Evolutionary conservation across 2,329 filamentous ascomycete species (phyloP).

Genomic region (Cercospora brassicicola): DNA sequence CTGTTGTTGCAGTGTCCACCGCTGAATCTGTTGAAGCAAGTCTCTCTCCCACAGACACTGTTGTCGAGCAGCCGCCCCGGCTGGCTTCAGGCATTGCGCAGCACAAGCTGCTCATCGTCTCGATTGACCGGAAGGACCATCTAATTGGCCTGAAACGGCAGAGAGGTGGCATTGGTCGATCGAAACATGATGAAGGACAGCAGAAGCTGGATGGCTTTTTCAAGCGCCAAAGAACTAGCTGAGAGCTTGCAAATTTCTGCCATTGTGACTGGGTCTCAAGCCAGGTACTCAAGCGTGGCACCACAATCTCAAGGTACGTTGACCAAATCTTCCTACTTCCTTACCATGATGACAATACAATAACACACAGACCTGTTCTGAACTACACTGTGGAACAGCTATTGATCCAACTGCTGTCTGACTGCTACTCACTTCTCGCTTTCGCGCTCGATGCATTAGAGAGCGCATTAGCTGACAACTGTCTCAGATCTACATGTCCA

Average conservation of each 20-base stretch:
- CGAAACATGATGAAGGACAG: conserved; percentile 72
- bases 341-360: conserved; percentile 35
- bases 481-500: neutral
- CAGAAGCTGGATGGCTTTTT: conserved; percentile 78
- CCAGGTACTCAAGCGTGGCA: neutral
- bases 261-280: neutral
- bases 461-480: neutral
- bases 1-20: neutral
- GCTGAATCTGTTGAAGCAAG: conserved; percentile 12
- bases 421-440: conserved; percentile 11
- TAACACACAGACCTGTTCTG: conserved; percentile 39
- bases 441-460: neutral
- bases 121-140: conserved; percentile 70
- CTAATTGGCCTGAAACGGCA: conserved; percentile 74
- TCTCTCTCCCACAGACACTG: conserved; percentile 17
- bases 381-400: conserved; percentile 35
- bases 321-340: neutral
- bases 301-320: conserved; percentile 19
- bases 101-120: conserved; percentile 49
- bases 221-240: conserved; percentile 40
- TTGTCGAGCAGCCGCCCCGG: neutral
- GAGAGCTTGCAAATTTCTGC: conserved; percentile 11
- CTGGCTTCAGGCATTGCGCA: neutral
- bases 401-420: conserved; percentile 41
- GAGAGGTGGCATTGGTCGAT: conserved; percentile 76